Conservation (phyloP, 1,139 yeast species). For the Kurtzmaniella natalensis region DNA sequence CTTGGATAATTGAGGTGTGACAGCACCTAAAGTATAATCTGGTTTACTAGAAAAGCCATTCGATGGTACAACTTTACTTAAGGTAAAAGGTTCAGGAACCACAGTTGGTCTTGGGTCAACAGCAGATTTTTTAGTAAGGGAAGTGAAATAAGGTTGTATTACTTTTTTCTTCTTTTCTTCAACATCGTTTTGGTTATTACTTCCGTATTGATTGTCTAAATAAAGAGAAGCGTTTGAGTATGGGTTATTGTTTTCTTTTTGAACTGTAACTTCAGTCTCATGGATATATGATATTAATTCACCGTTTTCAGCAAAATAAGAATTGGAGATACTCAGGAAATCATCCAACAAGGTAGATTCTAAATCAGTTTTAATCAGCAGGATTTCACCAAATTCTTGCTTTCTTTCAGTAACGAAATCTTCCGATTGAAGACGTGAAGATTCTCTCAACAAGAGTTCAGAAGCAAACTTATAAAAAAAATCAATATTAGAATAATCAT, state of each 20-base stretch:
- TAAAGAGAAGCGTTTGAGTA: conserved; percentile 10
- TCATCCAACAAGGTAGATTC: conserved; percentile 43
- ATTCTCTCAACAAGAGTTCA: conserved; percentile 71
- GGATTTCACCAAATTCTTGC: conserved; percentile 8
- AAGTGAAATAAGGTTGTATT: conserved; percentile 64
- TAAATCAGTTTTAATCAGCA: conserved; percentile 16
- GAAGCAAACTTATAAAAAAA: conserved; percentile 65
- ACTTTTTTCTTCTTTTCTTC: conserved; percentile 24
- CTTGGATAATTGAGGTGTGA: conserved; percentile 43
- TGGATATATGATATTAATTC: conserved; percentile 50
- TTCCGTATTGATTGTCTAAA: conserved; percentile 18
- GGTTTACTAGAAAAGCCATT: conserved; percentile 23
- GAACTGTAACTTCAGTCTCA: conserved; percentile 18
- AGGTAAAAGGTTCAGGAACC: conserved; percentile 54
- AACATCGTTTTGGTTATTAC: conserved; percentile 16
- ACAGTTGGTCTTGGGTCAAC: conserved; percentile 62
- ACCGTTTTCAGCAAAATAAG: conserved; percentile 55
- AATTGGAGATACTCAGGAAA: conserved; percentile 60
- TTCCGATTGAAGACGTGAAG: conserved; percentile 36
- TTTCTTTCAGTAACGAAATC: conserved; percentile 10
- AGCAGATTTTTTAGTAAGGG: conserved; percentile 57
- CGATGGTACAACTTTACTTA: conserved; percentile 58
- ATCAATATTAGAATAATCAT: conserved; percentile 55
- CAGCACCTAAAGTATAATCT: conserved; percentile 43
- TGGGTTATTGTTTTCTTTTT: conserved; percentile 17